Evolutionary conservation across 2,329 filamentous ascomycete species (phyloP).

Genomic region (Colletotrichum camelliae): DNA sequence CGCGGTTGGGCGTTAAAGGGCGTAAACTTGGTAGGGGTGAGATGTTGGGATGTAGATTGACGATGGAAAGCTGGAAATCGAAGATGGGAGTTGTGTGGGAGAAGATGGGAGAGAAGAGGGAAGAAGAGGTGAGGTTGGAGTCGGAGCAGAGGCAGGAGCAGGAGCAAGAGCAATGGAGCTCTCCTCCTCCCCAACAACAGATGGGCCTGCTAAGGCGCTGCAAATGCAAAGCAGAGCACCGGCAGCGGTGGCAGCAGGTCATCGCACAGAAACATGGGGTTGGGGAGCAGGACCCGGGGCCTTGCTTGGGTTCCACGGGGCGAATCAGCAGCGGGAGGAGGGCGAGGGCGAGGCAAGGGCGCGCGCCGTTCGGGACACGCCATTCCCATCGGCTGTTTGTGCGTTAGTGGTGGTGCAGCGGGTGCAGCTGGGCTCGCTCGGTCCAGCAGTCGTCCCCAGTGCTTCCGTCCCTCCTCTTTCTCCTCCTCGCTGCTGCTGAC

Average conservation of each 20-base stretch:
- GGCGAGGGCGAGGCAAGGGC: neutral
- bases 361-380: conserved; percentile 11
- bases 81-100: neutral
- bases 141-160: conserved; percentile 1
- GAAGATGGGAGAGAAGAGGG: conserved; percentile 6
- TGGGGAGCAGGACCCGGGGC: neutral
- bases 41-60: neutral
- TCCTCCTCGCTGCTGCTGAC: neutral
- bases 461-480: neutral
- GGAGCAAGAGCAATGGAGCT: neutral
- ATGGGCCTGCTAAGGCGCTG: neutral
- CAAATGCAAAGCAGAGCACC: neutral
- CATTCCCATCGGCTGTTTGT: conserved; percentile 4
- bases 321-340: conserved; percentile 15
- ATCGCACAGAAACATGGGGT: conserved; percentile 21
- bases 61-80: neutral
- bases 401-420: neutral
- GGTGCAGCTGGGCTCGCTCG: neutral
- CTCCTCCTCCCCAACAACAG: neutral
- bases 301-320: conserved; percentile 4
- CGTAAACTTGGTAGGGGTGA: neutral
- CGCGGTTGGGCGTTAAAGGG: neutral
- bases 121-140: conserved; percentile 22
- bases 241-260: conserved; percentile 6
- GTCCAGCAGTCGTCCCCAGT: neutral